Evolutionary conservation across 2,329 filamentous ascomycete species (phyloP).

Genomic region (Rhexocercosporidium sp.): DNA sequence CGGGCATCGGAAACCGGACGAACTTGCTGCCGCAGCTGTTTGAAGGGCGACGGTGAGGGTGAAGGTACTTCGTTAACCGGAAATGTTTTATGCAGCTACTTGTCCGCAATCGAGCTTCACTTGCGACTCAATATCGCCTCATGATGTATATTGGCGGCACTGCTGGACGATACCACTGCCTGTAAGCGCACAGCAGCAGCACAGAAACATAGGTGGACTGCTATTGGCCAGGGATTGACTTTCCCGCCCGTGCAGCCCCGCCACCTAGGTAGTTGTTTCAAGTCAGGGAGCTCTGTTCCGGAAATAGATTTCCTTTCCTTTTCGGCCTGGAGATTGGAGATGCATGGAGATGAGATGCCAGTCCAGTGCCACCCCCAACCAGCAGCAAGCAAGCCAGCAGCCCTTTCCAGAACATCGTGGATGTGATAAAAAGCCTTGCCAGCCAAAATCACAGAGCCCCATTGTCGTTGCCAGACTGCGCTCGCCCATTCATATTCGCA

Average conservation of each 20-base stretch:
- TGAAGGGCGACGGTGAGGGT: background rate
- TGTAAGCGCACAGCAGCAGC: background rate
- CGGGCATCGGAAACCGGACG: background rate
- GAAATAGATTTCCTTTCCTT: conserved; percentile 21
- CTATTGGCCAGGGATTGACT: conserved; percentile 15
- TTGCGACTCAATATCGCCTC: background rate
- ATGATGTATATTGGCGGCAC: background rate
- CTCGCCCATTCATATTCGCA: background rate
- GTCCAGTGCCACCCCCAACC: too few species aligned
- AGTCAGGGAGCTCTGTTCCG: conserved; percentile 17
- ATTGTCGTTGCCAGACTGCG: conserved; percentile 1
- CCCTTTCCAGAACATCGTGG: conserved; percentile 11
- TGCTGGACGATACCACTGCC: background rate
- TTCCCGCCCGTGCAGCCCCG: conserved; percentile 2
- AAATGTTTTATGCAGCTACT: background rate
- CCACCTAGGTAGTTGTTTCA: conserved; percentile 27
- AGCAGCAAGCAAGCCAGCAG: background rate
- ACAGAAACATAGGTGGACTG: conserved; percentile 10
- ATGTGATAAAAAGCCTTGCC: conserved; percentile 1
- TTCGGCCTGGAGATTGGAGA: conserved; percentile 12
- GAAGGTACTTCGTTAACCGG: background rate
- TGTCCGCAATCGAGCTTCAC: background rate
- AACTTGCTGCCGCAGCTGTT: background rate
- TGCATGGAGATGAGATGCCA: background rate
- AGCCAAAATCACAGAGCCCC: conserved; percentile 9